Conservation (phyloP, 208 protist genomes). For the Giardia muris region DNA sequence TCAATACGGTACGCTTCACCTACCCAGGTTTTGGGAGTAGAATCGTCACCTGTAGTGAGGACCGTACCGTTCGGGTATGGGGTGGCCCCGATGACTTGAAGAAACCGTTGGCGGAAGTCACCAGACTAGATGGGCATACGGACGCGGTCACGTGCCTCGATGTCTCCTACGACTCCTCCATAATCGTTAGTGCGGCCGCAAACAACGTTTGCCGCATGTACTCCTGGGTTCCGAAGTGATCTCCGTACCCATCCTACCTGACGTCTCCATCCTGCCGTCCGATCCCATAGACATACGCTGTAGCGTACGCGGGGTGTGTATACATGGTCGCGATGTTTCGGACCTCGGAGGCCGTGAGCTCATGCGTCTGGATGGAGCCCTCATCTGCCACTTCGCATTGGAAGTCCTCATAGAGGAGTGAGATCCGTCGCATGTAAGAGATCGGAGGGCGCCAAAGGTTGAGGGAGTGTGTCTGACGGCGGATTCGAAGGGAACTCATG, state of each 20-base stretch:
- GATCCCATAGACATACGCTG: neutral
- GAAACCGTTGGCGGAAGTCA: neutral
- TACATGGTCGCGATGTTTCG: neutral
- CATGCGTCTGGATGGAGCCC: neutral
- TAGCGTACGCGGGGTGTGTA: neutral
- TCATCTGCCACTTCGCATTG: neutral
- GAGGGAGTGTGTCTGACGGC: no score
- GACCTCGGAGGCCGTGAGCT: neutral
- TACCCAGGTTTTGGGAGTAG: neutral
- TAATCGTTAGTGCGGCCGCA: neutral
- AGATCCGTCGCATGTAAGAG: neutral
- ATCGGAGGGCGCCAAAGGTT: neutral
- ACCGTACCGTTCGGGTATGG: neutral
- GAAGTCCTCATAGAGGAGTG: neutral
- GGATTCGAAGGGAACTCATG: no score
- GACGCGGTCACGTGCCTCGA: neutral
- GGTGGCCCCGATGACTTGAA: neutral
- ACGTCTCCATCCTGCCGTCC: neutral
- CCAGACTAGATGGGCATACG: neutral
- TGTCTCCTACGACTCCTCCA: neutral
- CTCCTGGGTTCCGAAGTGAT: no score
- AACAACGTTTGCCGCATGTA: neutral
- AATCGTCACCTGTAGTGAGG: neutral
- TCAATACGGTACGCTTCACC: neutral
- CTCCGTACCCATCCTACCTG: no score